A percentile compares a stretch with the other conserved stretches of the same genome.
These are phyloP conservation scores for Cylindricascospora bacillispora DNA, from an alignment of 1,139 yeast species.

Conservation along the genomic window DNA sequence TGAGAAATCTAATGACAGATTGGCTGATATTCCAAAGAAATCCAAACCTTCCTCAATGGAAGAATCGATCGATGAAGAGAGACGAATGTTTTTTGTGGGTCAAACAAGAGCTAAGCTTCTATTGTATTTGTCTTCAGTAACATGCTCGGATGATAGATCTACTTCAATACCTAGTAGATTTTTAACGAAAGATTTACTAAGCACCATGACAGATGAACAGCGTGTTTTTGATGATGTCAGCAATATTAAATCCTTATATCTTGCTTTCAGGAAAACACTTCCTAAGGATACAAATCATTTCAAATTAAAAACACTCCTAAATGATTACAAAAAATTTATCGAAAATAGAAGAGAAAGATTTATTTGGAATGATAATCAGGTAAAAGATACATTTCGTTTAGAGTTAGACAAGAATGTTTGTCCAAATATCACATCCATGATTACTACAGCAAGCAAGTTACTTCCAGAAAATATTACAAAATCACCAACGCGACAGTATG, in stretches of 20 bases:
- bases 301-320: conserved; percentile 15
- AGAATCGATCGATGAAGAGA: conserved; percentile 47
- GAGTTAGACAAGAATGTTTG: conserved; percentile 3
- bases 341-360: conserved; percentile 19
- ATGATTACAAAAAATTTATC: conserved; percentile 21
- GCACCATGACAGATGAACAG: conserved; percentile 21
- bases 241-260: conserved; percentile 15
- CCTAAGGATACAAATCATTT: conserved; percentile 9
- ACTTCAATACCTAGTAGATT: conserved; percentile 23
- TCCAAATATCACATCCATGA: background rate
- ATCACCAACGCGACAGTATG: no score
- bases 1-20: conserved; percentile 3
- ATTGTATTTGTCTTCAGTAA: conserved; percentile 28
- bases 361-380: conserved; percentile 20
- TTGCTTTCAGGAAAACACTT: conserved; percentile 7
- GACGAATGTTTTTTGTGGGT: conserved; percentile 80
- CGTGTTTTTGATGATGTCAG: conserved; percentile 13
- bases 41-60: conserved; percentile 9
- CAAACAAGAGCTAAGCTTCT: conserved; percentile 62
- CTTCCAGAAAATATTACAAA: no score
- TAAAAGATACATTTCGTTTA: conserved; percentile 11
- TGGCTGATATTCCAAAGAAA: conserved; percentile 5
- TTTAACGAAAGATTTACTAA: conserved; percentile 17
- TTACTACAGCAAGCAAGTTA: no score
- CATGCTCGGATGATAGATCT: conserved; percentile 12